Percentiles rank a stretch among this genome's conserved stretches.
These are phyloP conservation scores for Setaria italica DNA, from an alignment of 202 grass and related monocot species.

Conservation along the genomic window DNA sequence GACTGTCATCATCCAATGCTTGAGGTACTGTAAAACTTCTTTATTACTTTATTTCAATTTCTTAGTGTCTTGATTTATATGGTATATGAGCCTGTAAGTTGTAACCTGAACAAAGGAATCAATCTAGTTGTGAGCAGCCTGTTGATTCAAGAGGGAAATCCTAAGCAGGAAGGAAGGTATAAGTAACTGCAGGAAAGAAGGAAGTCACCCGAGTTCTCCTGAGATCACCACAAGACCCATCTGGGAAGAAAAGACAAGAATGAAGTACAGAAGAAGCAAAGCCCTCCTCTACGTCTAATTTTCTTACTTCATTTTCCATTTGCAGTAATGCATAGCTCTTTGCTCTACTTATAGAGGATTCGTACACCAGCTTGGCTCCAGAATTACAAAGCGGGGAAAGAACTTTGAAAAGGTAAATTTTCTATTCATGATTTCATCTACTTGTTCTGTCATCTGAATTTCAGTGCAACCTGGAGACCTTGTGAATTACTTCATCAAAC, in stretches of 20 bases:
- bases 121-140: conserved; percentile 14
- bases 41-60: conserved; percentile 2
- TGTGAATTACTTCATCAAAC: conserved; percentile 14
- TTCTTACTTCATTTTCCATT: conserved; percentile 21
- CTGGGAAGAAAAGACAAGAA: conserved; percentile 60
- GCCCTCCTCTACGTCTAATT: conserved; percentile 36
- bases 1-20: background rate
- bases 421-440: conserved; percentile 19
- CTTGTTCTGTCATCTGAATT: conserved; percentile 5
- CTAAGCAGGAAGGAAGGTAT: conserved; percentile 60
- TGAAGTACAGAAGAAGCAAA: conserved; percentile 67
- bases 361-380: conserved; percentile 35
- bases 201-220: conserved; percentile 39
- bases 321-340: conserved; percentile 28
- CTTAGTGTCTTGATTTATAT: background rate
- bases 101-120: conserved; percentile 13
- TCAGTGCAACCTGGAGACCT: conserved; percentile 30
- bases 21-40: background rate
- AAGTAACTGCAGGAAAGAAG: conserved; percentile 53
- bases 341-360: conserved; percentile 67
- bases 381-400: conserved; percentile 24
- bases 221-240: conserved; percentile 47
- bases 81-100: conserved; percentile 13
- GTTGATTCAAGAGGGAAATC: conserved; percentile 38
- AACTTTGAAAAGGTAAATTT: conserved; percentile 50